phyloP scores from a whole-genome alignment of 805 yeast genomes.

The Sugiyamaella chiloensis region DNA sequence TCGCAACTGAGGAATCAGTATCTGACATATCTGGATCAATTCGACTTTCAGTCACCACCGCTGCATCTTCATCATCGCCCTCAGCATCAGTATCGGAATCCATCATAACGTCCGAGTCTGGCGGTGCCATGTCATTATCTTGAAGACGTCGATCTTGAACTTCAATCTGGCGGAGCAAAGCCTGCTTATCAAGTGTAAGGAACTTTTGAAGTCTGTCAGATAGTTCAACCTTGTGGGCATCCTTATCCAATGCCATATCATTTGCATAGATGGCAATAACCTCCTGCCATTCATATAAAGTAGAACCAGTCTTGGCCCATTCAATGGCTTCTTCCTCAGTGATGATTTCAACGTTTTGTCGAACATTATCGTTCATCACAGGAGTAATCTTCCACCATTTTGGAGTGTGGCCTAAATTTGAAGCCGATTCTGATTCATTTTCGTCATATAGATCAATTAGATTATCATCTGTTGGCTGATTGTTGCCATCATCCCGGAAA shows the following conservation, averaged over 20 bases:
- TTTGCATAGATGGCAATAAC: constrained; percentile 24
- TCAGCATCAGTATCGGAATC: not conserved
- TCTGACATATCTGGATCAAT: constrained; percentile 1
- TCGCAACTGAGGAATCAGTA: not conserved
- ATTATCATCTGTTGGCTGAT: constrained; percentile 1
- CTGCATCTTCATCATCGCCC: not conserved
- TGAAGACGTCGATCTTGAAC: not conserved
- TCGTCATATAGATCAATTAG: constrained; percentile 18
- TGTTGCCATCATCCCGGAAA: constrained; percentile 6
- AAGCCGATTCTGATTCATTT: not conserved
- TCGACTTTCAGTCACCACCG: not conserved
- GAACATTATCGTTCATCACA: not conserved
- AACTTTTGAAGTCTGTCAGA: constrained; percentile 14
- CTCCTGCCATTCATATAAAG: constrained; percentile 24
- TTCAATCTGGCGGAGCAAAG: not conserved
- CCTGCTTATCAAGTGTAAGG: constrained; percentile 13
- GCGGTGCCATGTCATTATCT: not conserved
- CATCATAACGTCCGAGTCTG: not conserved
- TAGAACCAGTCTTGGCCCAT: constrained; percentile 20
- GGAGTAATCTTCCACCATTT: constrained; percentile 16
- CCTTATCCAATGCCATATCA: constrained; percentile 16
- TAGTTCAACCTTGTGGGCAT: constrained; percentile 10
- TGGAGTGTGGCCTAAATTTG: not conserved
- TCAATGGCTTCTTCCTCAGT: constrained; percentile 19
- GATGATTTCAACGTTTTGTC: constrained; percentile 1